Evolutionary conservation across 371 early-diverging fungal species (phyloP), one percentile per base, ranked within the genome.

Genomic region (Lichtheimia ramosa): DNA sequence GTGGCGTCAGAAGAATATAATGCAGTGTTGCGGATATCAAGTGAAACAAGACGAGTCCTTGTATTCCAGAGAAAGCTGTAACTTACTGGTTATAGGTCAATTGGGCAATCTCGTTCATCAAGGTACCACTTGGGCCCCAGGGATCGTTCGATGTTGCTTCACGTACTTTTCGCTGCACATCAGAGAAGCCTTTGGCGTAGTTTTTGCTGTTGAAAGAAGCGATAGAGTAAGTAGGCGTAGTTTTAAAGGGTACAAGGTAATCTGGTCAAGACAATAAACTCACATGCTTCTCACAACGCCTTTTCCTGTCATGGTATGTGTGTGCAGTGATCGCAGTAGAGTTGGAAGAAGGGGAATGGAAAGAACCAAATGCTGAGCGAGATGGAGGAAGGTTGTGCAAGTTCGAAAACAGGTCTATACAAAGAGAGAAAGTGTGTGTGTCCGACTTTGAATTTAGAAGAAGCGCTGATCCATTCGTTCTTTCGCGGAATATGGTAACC

Each of bases 121-220:
- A 80, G 1, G 86, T 65, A n/a, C 88, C 88, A n/a, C 90, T 85
- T 5, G 98, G 95, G 6, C 91, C 90, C 75, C 87, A 86, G 51
- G 92, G 87, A 74, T 97, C 95, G 67, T 96, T 97, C 1, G 93
- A 93, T 3, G 98, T 97, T 13, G 97, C 98, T 60, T 89, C 88
- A 68, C 96, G 84, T 54, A 96, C 97, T 85, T 96, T 97, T 69
- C 88, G 86, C 69, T 97, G 96, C 51, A 95, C 89, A 64, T 97
- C 97, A 60, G 94, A 86, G 77, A 96, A 97, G 7, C 97, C 98
- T 75, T 93, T 95, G 43, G 94, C 89, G 72, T 90, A 90, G 82
- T 96, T 97, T 84, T 97, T 98, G 59, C 96, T 96, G 68, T 16
- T 21, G 20, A 55, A 18, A 20, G 18, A 3, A 62, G n/a, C n/a